phyloP scores from a whole-genome alignment of 208 protist genomes.

The Herpetomonas tarakana region DNA sequence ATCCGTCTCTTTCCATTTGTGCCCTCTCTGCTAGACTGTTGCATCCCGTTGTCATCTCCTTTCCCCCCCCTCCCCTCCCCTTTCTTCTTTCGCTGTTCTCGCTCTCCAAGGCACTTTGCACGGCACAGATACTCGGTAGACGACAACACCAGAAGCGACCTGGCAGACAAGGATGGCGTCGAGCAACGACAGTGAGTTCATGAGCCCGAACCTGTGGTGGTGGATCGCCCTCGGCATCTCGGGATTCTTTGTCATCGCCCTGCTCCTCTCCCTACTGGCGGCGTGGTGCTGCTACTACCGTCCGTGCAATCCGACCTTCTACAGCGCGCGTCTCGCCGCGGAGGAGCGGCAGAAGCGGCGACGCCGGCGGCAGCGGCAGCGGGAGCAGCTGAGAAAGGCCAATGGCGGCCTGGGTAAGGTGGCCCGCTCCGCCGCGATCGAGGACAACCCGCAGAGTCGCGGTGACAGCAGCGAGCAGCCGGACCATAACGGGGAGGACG shows the following conservation, averaged over 20 bases:
- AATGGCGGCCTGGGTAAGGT: not conserved
- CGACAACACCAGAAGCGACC: no score
- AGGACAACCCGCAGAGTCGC: not conserved
- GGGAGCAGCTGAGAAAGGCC: not conserved
- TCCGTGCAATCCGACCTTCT: not conserved
- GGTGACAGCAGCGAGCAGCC: no score
- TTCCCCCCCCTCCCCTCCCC: constrained; percentile 6
- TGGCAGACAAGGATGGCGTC: no score
- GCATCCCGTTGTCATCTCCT: constrained; percentile 14
- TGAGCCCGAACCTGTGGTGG: constrained; percentile 15
- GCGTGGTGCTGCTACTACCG: constrained; percentile 13
- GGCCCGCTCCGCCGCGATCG: not conserved
- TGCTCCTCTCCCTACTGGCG: constrained; percentile 9
- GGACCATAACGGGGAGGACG: no score
- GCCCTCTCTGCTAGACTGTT: not conserved
- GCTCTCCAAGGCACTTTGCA: not conserved
- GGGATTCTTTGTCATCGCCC: constrained; percentile 7
- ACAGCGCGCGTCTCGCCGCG: not conserved
- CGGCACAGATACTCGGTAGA: not conserved
- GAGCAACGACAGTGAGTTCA: not conserved
- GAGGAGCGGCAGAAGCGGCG: not conserved
- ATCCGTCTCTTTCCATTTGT: constrained; percentile 14
- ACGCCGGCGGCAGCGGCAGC: not conserved
- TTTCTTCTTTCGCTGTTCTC: constrained; percentile 1
- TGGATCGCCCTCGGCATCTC: constrained; percentile 17